Percentiles rank a stretch among this genome's conserved stretches.
Evolutionary conservation across 2,329 filamentous ascomycete species (phyloP).

Genomic region (Pseudocercospora fijiensis): DNA sequence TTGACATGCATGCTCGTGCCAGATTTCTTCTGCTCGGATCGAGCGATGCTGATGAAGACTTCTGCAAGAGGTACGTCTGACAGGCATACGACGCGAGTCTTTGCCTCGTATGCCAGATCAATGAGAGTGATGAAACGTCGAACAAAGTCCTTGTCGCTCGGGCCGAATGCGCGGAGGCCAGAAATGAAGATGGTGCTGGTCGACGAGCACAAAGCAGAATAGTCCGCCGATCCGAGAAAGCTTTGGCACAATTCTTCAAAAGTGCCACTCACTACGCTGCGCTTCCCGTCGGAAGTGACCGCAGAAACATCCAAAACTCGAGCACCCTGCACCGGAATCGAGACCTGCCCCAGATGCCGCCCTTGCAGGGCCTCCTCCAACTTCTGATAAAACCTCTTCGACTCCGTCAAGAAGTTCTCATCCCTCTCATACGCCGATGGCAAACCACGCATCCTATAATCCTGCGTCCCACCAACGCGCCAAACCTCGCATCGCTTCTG

Average conservation of each 20-base stretch:
- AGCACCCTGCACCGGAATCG: slow-evolving; percentile 28
- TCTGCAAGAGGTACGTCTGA: slow-evolving; percentile 28
- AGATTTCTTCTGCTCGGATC: slow-evolving; percentile 12
- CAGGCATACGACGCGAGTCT: slow-evolving; percentile 62
- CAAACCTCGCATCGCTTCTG: slow-evolving; percentile 74
- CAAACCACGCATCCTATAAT: slow-evolving; percentile 54
- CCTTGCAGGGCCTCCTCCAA: slow-evolving; percentile 13
- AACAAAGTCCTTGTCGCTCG: slow-evolving; percentile 53
- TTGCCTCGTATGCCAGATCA: slow-evolving; percentile 73
- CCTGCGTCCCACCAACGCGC: slow-evolving; percentile 71
- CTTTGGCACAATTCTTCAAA: slow-evolving; percentile 64
- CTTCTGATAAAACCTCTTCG: slow-evolving; percentile 7
- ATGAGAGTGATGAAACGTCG: slow-evolving; percentile 74
- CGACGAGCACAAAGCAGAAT: slow-evolving; percentile 61
- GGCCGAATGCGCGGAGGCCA: slow-evolving; percentile 24
- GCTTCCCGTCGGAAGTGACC: neutral
- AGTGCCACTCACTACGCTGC: slow-evolving; percentile 48
- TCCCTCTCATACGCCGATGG: slow-evolving; percentile 46
- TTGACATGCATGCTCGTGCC: slow-evolving; percentile 26
- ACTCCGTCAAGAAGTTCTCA: slow-evolving; percentile 27
- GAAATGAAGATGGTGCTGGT: slow-evolving; percentile 24
- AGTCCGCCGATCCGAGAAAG: slow-evolving; percentile 71
- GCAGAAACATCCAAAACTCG: slow-evolving; percentile 24
- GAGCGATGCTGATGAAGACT: slow-evolving; percentile 28
- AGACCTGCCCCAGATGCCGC: slow-evolving; percentile 3